Percentiles rank a stretch among this genome's conserved stretches.
Conservation (phyloP, 495 filamentous ascomycete species). For the Penicillium arizonense region DNA sequence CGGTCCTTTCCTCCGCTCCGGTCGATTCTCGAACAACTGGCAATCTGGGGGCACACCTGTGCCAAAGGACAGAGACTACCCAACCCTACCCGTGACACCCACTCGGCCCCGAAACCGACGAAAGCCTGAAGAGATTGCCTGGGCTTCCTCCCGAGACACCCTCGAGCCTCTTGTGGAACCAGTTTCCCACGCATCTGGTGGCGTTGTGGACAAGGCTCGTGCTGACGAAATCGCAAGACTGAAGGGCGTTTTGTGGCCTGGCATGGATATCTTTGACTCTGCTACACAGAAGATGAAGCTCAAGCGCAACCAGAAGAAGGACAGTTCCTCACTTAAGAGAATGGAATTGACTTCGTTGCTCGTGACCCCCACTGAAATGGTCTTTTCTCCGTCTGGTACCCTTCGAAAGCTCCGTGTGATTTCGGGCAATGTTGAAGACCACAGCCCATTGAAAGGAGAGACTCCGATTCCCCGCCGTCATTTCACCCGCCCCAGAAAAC, state of each 20-base stretch:
- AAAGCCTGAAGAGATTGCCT: neutral
- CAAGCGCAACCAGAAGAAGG: constrained; percentile 85
- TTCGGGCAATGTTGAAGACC: constrained; percentile 52
- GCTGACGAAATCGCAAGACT: constrained; percentile 49
- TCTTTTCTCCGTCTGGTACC: constrained; percentile 58
- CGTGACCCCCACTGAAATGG: constrained; percentile 69
- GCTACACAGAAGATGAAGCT: constrained; percentile 74
- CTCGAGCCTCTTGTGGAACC: constrained; percentile 10
- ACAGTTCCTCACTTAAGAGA: constrained; percentile 62
- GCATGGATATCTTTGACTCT: constrained; percentile 88
- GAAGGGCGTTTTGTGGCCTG: constrained; percentile 77
- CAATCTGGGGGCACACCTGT: constrained; percentile 14
- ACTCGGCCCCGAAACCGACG: constrained; percentile 9
- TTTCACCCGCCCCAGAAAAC: constrained; percentile 23
- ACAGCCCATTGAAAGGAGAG: constrained; percentile 48
- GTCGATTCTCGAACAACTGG: constrained; percentile 2
- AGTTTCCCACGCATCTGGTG: neutral
- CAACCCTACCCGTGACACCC: constrained; percentile 20
- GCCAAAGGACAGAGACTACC: constrained; percentile 5
- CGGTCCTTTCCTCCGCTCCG: neutral
- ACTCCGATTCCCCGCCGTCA: constrained; percentile 43
- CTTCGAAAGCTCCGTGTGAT: constrained; percentile 58
- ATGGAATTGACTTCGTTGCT: constrained; percentile 66
- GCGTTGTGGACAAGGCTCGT: constrained; percentile 26
- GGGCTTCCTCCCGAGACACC: constrained; percentile 5